A percentile compares a stretch with the other conserved stretches of the same genome.
Evolutionary conservation across 805 yeast species (phyloP).

Genomic region (Nakazawaea populi): DNA sequence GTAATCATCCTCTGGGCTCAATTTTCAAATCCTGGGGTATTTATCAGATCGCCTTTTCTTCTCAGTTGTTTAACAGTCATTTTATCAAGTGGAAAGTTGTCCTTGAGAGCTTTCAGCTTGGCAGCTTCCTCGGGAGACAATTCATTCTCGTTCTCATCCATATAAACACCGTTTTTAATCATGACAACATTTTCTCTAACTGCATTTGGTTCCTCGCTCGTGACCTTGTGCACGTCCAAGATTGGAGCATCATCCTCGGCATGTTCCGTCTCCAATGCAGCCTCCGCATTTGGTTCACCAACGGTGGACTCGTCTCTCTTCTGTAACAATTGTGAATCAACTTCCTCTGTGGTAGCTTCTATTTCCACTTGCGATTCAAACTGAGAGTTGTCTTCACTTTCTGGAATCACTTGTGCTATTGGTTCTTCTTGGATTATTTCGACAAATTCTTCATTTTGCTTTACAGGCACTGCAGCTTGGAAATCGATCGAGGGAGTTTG

Average conservation of each 20-base stretch:
- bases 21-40: background rate
- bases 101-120: background rate
- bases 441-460: constrained; percentile 6
- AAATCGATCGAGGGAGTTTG: constrained; percentile 7
- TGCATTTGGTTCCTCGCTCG: too few relatives aligned
- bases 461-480: background rate
- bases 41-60: constrained; percentile 3
- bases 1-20: too few relatives aligned
- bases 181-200: background rate
- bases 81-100: constrained; percentile 9
- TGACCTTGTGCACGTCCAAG: too few relatives aligned
- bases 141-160: constrained; percentile 13
- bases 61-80: constrained; percentile 4
- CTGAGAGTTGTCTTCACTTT: constrained; percentile 6
- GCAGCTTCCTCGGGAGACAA: constrained; percentile 23
- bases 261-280: background rate
- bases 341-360: constrained; percentile 5
- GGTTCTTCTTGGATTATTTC: background rate
- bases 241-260: background rate
- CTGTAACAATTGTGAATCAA: background rate
- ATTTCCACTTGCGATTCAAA: constrained; percentile 3
- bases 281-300: constrained; percentile 3
- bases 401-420: constrained; percentile 1
- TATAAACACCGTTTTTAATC: constrained; percentile 9
- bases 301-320: constrained; percentile 6